Evolutionary conservation across 768 basidiomycete genomes (phyloP).

Genomic region (Scleroderma bovista): DNA sequence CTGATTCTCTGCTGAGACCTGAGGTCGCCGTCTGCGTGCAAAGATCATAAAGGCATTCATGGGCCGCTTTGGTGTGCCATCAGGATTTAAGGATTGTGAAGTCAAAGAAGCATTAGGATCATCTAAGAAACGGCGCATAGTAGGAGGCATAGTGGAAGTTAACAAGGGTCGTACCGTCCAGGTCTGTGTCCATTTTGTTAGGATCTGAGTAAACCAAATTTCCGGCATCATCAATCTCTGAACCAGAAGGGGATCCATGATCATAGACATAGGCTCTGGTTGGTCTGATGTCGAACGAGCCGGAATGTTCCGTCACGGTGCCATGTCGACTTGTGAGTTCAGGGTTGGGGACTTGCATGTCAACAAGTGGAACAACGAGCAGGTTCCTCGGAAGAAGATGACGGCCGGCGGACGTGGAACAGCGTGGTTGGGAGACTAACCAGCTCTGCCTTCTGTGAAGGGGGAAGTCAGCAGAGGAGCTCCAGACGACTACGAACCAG

Average conservation of each 20-base stretch:
- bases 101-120: conserved; percentile 49
- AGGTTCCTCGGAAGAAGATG: conserved; percentile 12
- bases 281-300: conserved; percentile 19
- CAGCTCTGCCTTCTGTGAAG: conserved; percentile 10
- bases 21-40: conserved; percentile 73
- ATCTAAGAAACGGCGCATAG: conserved; percentile 22
- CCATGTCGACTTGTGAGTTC: conserved; percentile 18
- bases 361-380: conserved; percentile 5
- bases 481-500: conserved; percentile 23
- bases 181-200: conserved; percentile 39
- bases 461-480: conserved; percentile 21
- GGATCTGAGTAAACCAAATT: conserved; percentile 24
- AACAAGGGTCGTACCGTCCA: conserved; percentile 36
- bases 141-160: conserved; percentile 8
- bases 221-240: conserved; percentile 44
- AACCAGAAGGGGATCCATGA: conserved; percentile 48
- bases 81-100: conserved; percentile 75
- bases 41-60: conserved; percentile 97
- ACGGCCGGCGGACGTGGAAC: background rate
- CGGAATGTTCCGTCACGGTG: conserved; percentile 22
- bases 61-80: conserved; percentile 84
- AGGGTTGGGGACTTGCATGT: conserved; percentile 27
- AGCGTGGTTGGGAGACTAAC: conserved; percentile 2
- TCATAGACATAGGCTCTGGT: conserved; percentile 35
- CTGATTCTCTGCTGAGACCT: conserved; percentile 83